These are phyloP conservation scores for Auricularia cornea DNA, from an alignment of 768 basidiomycete species.

Conservation along the genomic window DNA sequence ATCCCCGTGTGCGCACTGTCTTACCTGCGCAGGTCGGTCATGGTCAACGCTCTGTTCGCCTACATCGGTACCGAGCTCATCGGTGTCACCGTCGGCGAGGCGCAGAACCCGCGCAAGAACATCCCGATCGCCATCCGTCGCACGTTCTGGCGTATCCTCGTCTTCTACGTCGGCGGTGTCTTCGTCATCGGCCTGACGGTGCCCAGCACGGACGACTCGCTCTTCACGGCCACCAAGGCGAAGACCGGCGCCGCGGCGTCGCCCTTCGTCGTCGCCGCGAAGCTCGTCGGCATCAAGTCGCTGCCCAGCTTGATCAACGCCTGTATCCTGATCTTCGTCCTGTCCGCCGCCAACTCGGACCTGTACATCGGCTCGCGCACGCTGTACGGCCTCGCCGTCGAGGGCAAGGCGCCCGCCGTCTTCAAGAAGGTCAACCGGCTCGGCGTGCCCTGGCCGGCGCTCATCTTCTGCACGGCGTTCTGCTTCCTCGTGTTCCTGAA, in stretches of 20 bases:
- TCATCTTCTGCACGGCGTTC: slow-evolving; percentile 47
- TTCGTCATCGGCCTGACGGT: slow-evolving; percentile 68
- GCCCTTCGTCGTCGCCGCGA: slow-evolving; percentile 50
- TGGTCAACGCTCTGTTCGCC: slow-evolving; percentile 67
- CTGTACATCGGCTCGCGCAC: slow-evolving; percentile 45
- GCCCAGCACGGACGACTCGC: slow-evolving; percentile 43
- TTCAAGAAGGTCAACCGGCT: slow-evolving; percentile 28
- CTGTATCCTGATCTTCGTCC: slow-evolving; percentile 55
- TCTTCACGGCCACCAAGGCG: slow-evolving; percentile 33
- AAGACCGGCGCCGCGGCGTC: slow-evolving; percentile 47
- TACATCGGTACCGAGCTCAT: slow-evolving; percentile 72
- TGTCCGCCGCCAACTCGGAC: slow-evolving; percentile 47
- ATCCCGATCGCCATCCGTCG: slow-evolving; percentile 63
- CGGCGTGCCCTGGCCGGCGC: slow-evolving; percentile 28
- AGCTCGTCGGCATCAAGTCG: slow-evolving; percentile 45
- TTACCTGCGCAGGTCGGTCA: slow-evolving; percentile 3
- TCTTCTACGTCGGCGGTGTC: slow-evolving; percentile 65
- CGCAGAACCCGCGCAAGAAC: slow-evolving; percentile 63
- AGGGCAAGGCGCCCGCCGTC: slow-evolving; percentile 38
- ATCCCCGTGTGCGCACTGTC: not conserved
- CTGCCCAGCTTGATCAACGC: slow-evolving; percentile 60
- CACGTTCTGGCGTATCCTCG: slow-evolving; percentile 48
- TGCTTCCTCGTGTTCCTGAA: slow-evolving; percentile 53
- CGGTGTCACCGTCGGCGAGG: slow-evolving; percentile 52
- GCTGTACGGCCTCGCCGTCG: slow-evolving; percentile 38